Evolutionary conservation across 2,329 filamentous ascomycete genomes (phyloP).

Genomic region (Botrytis byssoidea): DNA sequence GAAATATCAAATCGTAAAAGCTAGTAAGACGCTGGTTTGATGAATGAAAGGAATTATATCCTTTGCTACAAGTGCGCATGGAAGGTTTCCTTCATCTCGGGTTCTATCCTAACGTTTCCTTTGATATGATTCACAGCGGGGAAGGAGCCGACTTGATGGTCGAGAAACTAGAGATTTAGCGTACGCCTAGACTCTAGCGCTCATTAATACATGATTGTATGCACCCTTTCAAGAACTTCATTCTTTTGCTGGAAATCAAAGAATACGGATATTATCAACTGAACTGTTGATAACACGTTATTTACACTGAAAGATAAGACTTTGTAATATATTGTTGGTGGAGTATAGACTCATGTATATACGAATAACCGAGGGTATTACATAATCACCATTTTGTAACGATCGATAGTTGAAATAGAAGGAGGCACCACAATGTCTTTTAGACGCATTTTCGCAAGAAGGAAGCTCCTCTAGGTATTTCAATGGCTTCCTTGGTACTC

Average conservation of each 20-base stretch:
- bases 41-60: not conserved
- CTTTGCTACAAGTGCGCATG: not conserved
- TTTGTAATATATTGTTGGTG: not conserved
- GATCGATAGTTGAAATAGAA: not conserved
- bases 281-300: accelerated
- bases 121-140: no score
- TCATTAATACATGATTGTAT: not conserved
- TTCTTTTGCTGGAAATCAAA: not conserved
- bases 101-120: accelerated
- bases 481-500: not conserved
- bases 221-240: not conserved
- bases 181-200: not conserved
- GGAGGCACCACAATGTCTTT: not conserved
- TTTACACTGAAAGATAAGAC: not conserved
- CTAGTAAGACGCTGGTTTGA: not conserved
- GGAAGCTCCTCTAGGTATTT: not conserved
- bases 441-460: not conserved
- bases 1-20: not conserved
- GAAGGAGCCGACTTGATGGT: no score
- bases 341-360: not conserved
- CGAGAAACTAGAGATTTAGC: not conserved
- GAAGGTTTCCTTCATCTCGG: not conserved
- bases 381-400: not conserved
- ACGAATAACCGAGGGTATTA: not conserved
- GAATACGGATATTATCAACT: not conserved